Percentiles rank a stretch among this genome's conserved stretches.
Evolutionary conservation across 2,329 filamentous ascomycete species (phyloP).

Genomic region (Metarhizium album): DNA sequence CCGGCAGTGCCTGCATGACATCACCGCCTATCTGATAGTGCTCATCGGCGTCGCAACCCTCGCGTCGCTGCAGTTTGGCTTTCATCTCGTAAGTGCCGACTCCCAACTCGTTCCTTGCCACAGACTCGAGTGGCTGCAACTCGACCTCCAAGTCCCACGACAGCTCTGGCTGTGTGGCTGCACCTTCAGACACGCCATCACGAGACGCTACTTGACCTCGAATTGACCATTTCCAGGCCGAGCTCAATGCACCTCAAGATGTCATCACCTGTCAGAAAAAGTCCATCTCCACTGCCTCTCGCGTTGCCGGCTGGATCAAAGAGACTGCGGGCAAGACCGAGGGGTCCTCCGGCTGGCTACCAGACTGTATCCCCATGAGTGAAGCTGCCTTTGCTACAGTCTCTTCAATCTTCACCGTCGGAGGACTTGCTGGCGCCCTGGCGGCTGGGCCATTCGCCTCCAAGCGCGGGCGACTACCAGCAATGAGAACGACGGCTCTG

Average conservation of each 20-base stretch:
- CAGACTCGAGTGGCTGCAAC: too few relatives aligned
- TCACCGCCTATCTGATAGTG: constrained; percentile 70
- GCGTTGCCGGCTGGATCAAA: constrained; percentile 18
- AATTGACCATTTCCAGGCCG: constrained; percentile 42
- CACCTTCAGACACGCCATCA: background rate
- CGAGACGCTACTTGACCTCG: background rate
- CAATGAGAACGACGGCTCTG: constrained; percentile 67
- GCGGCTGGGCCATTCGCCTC: constrained; percentile 70
- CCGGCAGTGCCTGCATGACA: constrained; percentile 23
- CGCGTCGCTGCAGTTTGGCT: constrained; percentile 88
- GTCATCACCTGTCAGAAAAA: constrained; percentile 74
- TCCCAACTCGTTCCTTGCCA: background rate
- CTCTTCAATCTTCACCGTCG: constrained; percentile 83
- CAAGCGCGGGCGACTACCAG: constrained; percentile 59
- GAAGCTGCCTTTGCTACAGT: constrained; percentile 73
- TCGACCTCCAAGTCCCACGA: too few relatives aligned
- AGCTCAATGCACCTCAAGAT: constrained; percentile 90
- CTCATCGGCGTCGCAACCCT: constrained; percentile 68
- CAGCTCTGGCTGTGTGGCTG: background rate
- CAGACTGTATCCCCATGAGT: constrained; percentile 83
- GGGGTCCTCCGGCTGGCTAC: constrained; percentile 28
- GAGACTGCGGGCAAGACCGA: constrained; percentile 12
- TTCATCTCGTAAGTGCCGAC: constrained; percentile 59
- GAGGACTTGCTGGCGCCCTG: constrained; percentile 76
- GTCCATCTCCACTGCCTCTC: constrained; percentile 23